Base-by-base conservation (phyloP, 2,329 filamentous ascomycete genomes). In the Diplodia scrobiculata region DNA sequence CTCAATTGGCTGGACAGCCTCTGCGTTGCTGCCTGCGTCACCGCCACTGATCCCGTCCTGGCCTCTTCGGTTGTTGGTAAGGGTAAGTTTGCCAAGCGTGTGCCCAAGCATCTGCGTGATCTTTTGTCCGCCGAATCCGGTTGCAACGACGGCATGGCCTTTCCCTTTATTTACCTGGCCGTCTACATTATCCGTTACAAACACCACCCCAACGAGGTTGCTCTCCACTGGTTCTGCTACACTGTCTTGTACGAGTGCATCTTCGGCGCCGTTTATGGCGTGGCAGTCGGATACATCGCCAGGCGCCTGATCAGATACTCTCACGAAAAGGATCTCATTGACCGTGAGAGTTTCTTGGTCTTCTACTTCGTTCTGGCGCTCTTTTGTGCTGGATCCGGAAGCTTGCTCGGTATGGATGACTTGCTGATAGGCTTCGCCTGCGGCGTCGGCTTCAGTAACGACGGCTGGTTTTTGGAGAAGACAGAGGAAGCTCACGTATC, bases 111-210 rank as follows among this genome's bases (percentile, higher is more conserved):
- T 87, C 82, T 99, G 80, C 87, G 95, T 83, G 95, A 99, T 79
- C 76, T 99, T 62, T 83, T 99, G 13, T 99, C 95, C 4, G 93
- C 93, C 66, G 95, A 99, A 79, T 99, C 95, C 7, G 95, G 95
- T 34, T 99, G 95, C 81, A 99, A 99, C 84, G 95, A 99, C 77
- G 95, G 95, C 79, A 99, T 99, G 95, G 95, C 95, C 1, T 99
- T 99, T 75, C 95, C 95, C 0, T 99, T 99, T 77, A 87, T 99
- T 73, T 99, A 99, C 76, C 84, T 99, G 34, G 89, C 91, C 0
- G 82, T 97, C 34, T 98, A 97, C 78, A 85, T 98, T 54, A 91
- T 98, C 70, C 87, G 90, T 70, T 97, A 94, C 76, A 83, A 89
- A 69, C 87, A 87, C 32, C 78, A 90, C 71, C 87, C 90, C 5